Evolutionary conservation across 441 rosid species (phyloP), one percentile per base, ranked within the genome.

Genomic region (Isatis lusitanica): DNA sequence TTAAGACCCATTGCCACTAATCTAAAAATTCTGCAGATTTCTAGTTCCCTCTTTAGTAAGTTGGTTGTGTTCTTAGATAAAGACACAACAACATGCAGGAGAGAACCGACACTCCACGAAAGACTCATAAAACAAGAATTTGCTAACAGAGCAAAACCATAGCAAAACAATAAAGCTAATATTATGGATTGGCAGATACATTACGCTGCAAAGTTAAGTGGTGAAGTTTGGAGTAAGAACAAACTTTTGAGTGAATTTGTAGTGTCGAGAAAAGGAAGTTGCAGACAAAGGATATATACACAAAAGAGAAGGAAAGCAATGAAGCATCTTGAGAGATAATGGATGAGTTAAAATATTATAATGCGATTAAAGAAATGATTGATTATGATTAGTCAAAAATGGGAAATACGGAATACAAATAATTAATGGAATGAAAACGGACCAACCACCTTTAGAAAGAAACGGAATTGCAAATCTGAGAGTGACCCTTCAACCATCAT

Each of bases 381-480:
- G 76, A 74, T 53, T 68, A 33, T 48, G 9, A 73, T 2, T 65
- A 70, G 68, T 74, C 73, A 50, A 66, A 66, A 58, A 55, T 30
- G 53, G 71, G 28, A 39, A 60, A 60, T 30, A 24, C 36, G 48
- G 48, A 48, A 39, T 42, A 78, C 43, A 70, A 31, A 74, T 55
- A 50, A 56, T 24, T 68, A 66, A 48, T 66, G 39, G 73, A 68
- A 73, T 78, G 79, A 58, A 69, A 75, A 66, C 63, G 69, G 84
- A 82, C 83, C 88, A 80, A 81, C 86, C 82, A 82, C 88, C 85
- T 74, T 50, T 52, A 56, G 93, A 89, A 85, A 89, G 82, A 82
- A 80, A 89, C 84, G 68, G 68, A 71, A 79, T 85, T 80, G 79
- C 90, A 78, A 66, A 84, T 75, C 74, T 4, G 96, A 88, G 84